These are phyloP conservation scores for Dictyostelium firmibasis DNA, from an alignment of 78 protist genomes.

Conservation along the genomic window DNA sequence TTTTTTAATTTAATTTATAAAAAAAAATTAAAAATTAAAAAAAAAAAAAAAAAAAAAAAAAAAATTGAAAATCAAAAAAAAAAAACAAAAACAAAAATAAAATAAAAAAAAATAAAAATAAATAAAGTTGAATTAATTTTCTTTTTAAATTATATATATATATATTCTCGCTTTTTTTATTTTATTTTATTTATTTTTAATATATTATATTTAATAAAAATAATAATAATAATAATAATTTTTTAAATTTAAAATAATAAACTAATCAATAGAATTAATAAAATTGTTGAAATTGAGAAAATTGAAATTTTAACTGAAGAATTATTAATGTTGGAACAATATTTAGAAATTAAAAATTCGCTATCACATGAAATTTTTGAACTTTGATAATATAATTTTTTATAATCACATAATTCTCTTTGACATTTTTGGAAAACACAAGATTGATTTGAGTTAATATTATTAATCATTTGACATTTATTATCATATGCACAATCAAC, in stretches of 20 bases:
- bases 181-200: neutral
- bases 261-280: neutral
- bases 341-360: neutral
- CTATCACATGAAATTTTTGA: neutral
- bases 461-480: neutral
- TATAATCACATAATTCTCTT: neutral
- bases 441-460: neutral
- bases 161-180: neutral
- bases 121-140: too few species aligned
- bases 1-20: too few species aligned
- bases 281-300: neutral
- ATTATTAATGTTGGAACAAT: neutral
- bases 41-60: too few species aligned
- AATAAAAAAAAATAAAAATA: too few species aligned
- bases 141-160: too few species aligned
- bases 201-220: too few species aligned
- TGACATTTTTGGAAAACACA: neutral
- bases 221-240: too few species aligned
- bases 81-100: too few species aligned
- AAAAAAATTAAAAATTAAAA: too few species aligned
- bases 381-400: neutral
- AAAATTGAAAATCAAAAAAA: too few species aligned
- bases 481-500: neutral
- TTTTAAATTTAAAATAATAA: neutral
- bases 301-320: neutral